Conservation (phyloP, 2,329 filamentous ascomycete species). For the Clarireedia homoeocarpa region DNA sequence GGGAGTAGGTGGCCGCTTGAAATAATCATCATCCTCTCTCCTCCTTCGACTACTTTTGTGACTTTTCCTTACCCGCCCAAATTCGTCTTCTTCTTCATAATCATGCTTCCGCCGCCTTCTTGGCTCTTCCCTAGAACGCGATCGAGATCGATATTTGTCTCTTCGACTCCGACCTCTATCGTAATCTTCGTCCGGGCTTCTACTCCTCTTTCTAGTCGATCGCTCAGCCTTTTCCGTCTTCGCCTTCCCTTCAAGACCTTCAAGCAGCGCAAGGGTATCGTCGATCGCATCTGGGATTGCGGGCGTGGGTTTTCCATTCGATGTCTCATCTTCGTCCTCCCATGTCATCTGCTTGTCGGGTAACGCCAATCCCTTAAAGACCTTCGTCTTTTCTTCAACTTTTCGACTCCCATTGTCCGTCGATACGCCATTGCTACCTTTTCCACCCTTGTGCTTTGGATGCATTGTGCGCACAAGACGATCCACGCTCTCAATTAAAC, state of each 20-base stretch:
- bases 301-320: slow-evolving; percentile 28
- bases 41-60: slow-evolving; percentile 33
- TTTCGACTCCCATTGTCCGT: slow-evolving; percentile 36
- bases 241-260: slow-evolving; percentile 67
- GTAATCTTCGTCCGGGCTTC: slow-evolving; percentile 39
- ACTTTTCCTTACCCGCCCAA: slow-evolving; percentile 40
- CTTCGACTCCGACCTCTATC: slow-evolving; percentile 31
- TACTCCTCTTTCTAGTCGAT: slow-evolving; percentile 42
- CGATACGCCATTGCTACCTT: slow-evolving; percentile 41
- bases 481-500: slow-evolving; percentile 85
- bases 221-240: slow-evolving; percentile 31
- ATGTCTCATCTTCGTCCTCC: slow-evolving; percentile 39
- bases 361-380: slow-evolving; percentile 86
- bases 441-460: slow-evolving; percentile 76
- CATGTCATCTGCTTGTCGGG: slow-evolving; percentile 64
- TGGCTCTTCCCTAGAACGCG: slow-evolving; percentile 42
- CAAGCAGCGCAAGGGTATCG: slow-evolving; percentile 87
- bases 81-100: slow-evolving; percentile 51
- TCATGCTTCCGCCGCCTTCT: slow-evolving; percentile 36
- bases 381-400: slow-evolving; percentile 65
- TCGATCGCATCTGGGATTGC: slow-evolving; percentile 64
- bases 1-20: slow-evolving; percentile 56
- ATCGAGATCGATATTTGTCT: slow-evolving; percentile 42
- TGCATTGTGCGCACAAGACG: slow-evolving; percentile 84
- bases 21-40: slow-evolving; percentile 47